Evolutionary conservation across 2,329 filamentous ascomycete species (phyloP), one percentile per base, ranked within the genome.

Genomic region (Emergomyces pasteurianus): DNA sequence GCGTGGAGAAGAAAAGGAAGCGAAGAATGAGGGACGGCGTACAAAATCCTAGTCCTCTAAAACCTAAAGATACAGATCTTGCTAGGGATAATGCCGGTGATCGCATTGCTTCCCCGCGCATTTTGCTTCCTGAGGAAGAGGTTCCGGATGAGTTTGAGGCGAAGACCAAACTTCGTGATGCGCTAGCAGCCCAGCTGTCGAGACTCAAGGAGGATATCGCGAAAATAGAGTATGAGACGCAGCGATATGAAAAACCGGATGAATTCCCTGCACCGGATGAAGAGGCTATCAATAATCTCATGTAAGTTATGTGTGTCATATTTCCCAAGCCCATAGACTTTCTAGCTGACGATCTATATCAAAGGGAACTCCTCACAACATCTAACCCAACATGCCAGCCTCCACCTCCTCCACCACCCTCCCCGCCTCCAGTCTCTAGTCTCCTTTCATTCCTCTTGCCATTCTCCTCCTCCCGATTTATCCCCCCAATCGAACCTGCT

Each of bases 201-300:
- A 74, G 75, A 50, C 71, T 90, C 0, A 79, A 83, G 67, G 77
- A 76, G 26, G 86, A 90, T 63, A 68, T 89, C n/a, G 70, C 76
- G 9, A 67, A 83, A 5, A 79, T 83, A 8, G 78, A 78, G 58
- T 75, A 74, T n/a, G 86, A 86, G 67, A 86, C 85, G 58, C 79
- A 82, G 54, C 78, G 81, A 21, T 72, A 85, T 57, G 74, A 79
- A 36, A 53, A 78, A 56, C 67, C 70, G n/a, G 63, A 66, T 2
- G 65, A 71, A 0, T 65, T 69, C 43, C 64, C 66, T 36, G 60
- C 70, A 12, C 69, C 73, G 12, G 68, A 76, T 3, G 67, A 75
- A 2, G 68, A 74, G 5, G 71, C 72, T 26, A 63, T 74, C 18
- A 63, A 67, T 26, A 68, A 66, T 58, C 62, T 77, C 31, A 67